Evolutionary conservation across 2,329 filamentous ascomycete genomes (phyloP).

Genomic region (Cladobotryum mycophilum): DNA sequence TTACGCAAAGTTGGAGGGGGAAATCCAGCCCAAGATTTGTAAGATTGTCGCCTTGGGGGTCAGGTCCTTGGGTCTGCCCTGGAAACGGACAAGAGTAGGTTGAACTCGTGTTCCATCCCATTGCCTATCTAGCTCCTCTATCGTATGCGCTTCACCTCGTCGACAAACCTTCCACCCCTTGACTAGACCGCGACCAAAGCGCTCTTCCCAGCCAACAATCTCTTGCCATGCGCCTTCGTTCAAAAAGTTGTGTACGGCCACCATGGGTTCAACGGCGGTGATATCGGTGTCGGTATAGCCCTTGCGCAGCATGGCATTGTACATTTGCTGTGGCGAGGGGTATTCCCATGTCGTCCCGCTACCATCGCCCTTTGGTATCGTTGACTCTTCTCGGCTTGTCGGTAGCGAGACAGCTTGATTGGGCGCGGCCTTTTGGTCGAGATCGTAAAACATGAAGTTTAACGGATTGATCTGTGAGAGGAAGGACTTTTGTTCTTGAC

Average conservation of each 20-base stretch:
- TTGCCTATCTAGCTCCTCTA: slow-evolving; percentile 40
- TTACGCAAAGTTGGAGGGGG: slow-evolving; percentile 72
- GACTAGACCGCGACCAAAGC: slow-evolving; percentile 68
- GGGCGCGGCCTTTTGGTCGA: slow-evolving; percentile 72
- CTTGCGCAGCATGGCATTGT: slow-evolving; percentile 94
- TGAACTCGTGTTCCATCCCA: slow-evolving; percentile 48
- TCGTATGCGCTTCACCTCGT: slow-evolving; percentile 61
- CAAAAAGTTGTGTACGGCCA: slow-evolving; percentile 93
- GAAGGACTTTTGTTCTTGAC: slow-evolving; percentile 36
- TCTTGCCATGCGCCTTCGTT: slow-evolving; percentile 97
- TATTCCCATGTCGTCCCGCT: slow-evolving; percentile 84
- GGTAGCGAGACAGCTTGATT: slow-evolving; percentile 70
- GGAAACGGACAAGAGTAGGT: slow-evolving; percentile 78
- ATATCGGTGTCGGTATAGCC: slow-evolving; percentile 91
- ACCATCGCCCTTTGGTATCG: slow-evolving; percentile 80
- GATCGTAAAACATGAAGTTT: slow-evolving; percentile 90
- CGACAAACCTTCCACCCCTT: slow-evolving; percentile 69
- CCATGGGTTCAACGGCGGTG: slow-evolving; percentile 93
- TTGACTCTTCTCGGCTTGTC: slow-evolving; percentile 74
- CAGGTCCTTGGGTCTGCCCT: slow-evolving; percentile 79
- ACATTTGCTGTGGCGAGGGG: slow-evolving; percentile 98
- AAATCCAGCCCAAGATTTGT: slow-evolving; percentile 71
- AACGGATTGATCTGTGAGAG: slow-evolving; percentile 59
- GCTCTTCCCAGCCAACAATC: slow-evolving; percentile 87
- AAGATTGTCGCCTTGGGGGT: slow-evolving; percentile 88